Percentiles rank a stretch among this genome's conserved stretches.
Evolutionary conservation across 352 stramenopile genomes (phyloP).

Genomic region (Aphanomyces stellatus): DNA sequence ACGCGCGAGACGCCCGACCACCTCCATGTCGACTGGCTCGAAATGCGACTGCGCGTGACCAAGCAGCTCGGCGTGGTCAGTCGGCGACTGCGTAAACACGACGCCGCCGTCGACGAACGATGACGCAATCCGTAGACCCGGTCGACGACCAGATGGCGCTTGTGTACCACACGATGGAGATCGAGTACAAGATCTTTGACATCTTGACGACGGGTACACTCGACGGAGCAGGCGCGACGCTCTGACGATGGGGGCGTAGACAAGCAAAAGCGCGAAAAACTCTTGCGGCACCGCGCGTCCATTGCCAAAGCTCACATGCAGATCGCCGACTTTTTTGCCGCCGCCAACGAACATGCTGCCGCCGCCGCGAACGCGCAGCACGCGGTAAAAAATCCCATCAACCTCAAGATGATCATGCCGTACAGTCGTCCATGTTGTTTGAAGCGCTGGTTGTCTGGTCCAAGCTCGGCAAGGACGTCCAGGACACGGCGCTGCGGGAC

Average conservation of each 20-base stretch:
- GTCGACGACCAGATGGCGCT: background rate
- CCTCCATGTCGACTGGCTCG: background rate
- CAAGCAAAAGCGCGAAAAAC: background rate
- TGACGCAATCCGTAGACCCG: background rate
- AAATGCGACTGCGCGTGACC: background rate
- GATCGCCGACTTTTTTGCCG: background rate
- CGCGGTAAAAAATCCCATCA: conserved; percentile 2
- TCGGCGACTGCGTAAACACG: background rate
- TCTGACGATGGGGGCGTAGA: background rate
- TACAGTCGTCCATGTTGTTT: conserved; percentile 10
- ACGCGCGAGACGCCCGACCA: background rate
- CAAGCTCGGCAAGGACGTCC: background rate
- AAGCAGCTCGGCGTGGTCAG: background rate
- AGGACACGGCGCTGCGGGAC: background rate
- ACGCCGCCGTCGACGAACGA: background rate
- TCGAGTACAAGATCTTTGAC: conserved; percentile 14
- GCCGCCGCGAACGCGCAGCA: background rate
- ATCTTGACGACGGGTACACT: background rate
- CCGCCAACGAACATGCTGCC: background rate
- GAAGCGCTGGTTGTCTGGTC: conserved; percentile 7
- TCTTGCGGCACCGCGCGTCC: background rate
- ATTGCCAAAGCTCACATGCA: conserved; percentile 13
- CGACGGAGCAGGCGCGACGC: background rate
- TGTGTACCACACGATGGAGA: conserved; percentile 7
- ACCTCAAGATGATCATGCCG: too few relatives aligned